These are phyloP conservation scores for Diatrype stigma DNA, from an alignment of 2,329 filamentous ascomycete genomes.

Conservation along the genomic window DNA sequence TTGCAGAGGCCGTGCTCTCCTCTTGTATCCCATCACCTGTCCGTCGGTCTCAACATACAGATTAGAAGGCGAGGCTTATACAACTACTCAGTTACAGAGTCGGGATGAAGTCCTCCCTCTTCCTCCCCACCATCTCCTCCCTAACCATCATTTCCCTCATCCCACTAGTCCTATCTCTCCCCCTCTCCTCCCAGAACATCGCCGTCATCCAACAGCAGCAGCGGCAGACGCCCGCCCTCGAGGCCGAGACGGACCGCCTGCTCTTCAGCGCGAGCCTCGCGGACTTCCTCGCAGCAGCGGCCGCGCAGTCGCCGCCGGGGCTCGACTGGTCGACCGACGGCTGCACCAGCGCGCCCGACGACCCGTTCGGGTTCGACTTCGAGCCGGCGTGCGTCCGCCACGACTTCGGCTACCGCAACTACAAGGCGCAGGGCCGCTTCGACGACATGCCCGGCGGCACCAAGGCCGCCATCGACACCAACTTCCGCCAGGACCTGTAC, in stretches of 20 bases:
- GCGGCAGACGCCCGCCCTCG: slow-evolving; percentile 13
- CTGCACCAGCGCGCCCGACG: slow-evolving; percentile 39
- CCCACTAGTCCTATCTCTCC: background rate
- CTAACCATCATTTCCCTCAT: background rate
- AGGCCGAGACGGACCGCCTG: slow-evolving; percentile 38
- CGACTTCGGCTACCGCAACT: slow-evolving; percentile 55
- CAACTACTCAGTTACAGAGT: no score
- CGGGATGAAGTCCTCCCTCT: background rate
- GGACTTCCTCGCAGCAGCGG: slow-evolving; percentile 37
- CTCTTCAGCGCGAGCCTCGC: slow-evolving; percentile 41
- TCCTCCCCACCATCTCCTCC: background rate
- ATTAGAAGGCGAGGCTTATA: no score
- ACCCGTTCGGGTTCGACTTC: slow-evolving; percentile 41
- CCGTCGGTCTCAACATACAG: no score
- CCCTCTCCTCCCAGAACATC: background rate
- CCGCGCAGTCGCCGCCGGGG: slow-evolving; percentile 32
- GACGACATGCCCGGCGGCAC: slow-evolving; percentile 26
- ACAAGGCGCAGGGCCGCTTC: slow-evolving; percentile 44
- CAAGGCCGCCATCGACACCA: slow-evolving; percentile 43
- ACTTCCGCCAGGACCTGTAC: slow-evolving; percentile 43
- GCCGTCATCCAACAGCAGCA: background rate
- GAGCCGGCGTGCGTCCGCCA: slow-evolving; percentile 46
- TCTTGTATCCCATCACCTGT: no score
- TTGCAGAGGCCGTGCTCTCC: no score
- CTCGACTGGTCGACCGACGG: slow-evolving; percentile 40